Conservation (phyloP, 805 yeast species). For the Saccharomycopsis fibuligera region DNA sequence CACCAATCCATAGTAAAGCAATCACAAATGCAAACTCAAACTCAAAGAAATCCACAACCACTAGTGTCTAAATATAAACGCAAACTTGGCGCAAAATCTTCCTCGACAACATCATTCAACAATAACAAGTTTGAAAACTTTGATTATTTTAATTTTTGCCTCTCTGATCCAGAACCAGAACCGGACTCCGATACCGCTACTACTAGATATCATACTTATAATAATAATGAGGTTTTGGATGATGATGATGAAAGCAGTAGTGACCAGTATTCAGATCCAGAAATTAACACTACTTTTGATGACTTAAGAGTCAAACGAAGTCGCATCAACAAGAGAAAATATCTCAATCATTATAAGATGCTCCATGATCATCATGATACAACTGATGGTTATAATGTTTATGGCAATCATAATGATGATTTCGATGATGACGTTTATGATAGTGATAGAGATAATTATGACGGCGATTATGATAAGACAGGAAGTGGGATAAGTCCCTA, state of each 20-base stretch:
- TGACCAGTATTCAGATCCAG: slow-evolving; percentile 19
- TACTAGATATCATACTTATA: background rate
- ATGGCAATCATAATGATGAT: background rate
- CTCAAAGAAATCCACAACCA: background rate
- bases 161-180: slow-evolving; percentile 18
- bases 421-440: slow-evolving; percentile 1
- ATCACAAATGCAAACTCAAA: background rate
- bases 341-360: slow-evolving; percentile 1
- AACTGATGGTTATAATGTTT: background rate
- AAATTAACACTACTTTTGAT: slow-evolving; percentile 9
- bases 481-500: too few relatives aligned
- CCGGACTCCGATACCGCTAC: background rate
- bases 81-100: too few relatives aligned
- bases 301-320: slow-evolving; percentile 7
- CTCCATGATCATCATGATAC: background rate
- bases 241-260: too few relatives aligned
- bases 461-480: too few relatives aligned
- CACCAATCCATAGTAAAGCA: slow-evolving; percentile 4
- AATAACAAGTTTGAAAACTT: slow-evolving; percentile 17
- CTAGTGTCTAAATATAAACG: too few relatives aligned
- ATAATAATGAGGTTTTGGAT: slow-evolving; percentile 8
- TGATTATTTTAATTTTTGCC: slow-evolving; percentile 14
- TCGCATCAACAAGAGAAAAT: slow-evolving; percentile 2
- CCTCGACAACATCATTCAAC: too few relatives aligned
- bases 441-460: too few relatives aligned